Evolutionary conservation across 768 basidiomycete species (phyloP).

Genomic region (Suillus weaverae): DNA sequence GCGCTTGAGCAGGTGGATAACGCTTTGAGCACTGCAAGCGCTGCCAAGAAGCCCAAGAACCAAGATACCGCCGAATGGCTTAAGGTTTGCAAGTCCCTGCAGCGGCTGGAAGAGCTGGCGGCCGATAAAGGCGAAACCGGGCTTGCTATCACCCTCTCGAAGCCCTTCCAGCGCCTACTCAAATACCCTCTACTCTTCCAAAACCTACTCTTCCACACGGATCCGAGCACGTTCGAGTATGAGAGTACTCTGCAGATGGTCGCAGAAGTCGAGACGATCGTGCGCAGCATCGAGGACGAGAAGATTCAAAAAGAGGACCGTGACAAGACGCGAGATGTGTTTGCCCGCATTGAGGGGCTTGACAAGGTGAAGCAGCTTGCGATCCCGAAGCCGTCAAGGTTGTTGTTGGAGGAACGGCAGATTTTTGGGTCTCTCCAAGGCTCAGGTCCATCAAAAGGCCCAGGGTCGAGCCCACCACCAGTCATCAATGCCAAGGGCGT

Average conservation of each 20-base stretch:
- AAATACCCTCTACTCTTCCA: constrained; percentile 98
- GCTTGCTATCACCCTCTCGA: constrained; percentile 91
- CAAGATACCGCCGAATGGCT: constrained; percentile 79
- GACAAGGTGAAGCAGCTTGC: constrained; percentile 93
- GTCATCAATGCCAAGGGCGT: constrained; percentile 52
- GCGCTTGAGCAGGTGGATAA: constrained; percentile 87
- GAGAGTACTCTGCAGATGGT: constrained; percentile 96
- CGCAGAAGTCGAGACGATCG: constrained; percentile 94
- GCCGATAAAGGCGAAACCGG: constrained; percentile 90
- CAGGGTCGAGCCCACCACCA: constrained; percentile 36
- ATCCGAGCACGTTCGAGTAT: constrained; percentile 96
- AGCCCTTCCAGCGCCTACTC: constrained; percentile 94
- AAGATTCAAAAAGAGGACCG: constrained; percentile 96
- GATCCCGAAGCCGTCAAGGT: constrained; percentile 83
- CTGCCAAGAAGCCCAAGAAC: constrained; percentile 77
- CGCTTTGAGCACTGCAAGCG: constrained; percentile 59
- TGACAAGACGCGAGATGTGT: constrained; percentile 91
- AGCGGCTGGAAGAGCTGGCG: constrained; percentile 77
- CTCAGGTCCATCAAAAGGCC: constrained; percentile 22
- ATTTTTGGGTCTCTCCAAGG: constrained; percentile 32
- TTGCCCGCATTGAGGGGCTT: constrained; percentile 94
- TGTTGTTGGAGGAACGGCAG: constrained; percentile 81
- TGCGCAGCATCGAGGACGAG: constrained; percentile 96
- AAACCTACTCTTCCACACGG: constrained; percentile 94
- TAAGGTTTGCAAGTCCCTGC: constrained; percentile 71